Percentiles rank a stretch among this genome's conserved stretches.
These are phyloP conservation scores for Aurantiochytrium sp. DNA, from an alignment of 108 stramenopile genomes.

Conservation along the genomic window DNA sequence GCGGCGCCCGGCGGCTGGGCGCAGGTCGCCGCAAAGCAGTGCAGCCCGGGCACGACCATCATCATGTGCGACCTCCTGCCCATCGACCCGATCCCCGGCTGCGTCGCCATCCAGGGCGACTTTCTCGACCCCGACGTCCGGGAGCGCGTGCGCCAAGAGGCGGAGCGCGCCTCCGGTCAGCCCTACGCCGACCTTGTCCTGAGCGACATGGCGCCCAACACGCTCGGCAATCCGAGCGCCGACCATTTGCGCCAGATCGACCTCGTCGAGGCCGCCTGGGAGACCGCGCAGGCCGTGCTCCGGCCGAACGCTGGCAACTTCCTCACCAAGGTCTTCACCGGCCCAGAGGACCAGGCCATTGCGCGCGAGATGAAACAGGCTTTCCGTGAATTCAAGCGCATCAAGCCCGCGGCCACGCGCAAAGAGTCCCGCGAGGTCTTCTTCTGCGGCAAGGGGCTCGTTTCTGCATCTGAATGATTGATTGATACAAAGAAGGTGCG, in stretches of 20 bases:
- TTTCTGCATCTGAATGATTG: not conserved
- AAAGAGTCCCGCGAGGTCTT: not conserved
- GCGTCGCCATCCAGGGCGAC: not conserved
- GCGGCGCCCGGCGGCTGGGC: slow-evolving; percentile 34
- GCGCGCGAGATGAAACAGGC: not conserved
- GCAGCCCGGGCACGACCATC: not conserved
- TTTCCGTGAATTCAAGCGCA: not conserved
- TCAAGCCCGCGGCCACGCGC: not conserved
- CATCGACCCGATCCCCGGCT: not conserved
- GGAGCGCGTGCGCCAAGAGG: not conserved
- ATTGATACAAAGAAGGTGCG: not conserved
- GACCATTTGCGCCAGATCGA: slow-evolving; percentile 27
- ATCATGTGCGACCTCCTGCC: slow-evolving; percentile 8
- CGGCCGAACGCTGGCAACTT: not conserved
- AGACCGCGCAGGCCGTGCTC: not conserved
- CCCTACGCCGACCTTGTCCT: slow-evolving; percentile 3
- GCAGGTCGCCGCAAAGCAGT: not conserved
- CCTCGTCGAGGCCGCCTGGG: not conserved
- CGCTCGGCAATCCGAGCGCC: not conserved
- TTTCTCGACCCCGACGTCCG: not conserved
- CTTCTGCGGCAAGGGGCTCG: not conserved
- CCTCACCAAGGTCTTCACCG: not conserved
- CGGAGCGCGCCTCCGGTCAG: not conserved
- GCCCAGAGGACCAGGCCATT: not conserved
- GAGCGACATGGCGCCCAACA: slow-evolving; percentile 34